A percentile compares a stretch with the other conserved stretches of the same genome.
phyloP scores from a whole-genome alignment of 2,329 filamentous ascomycete genomes.

The Diaporthe humulicola region DNA sequence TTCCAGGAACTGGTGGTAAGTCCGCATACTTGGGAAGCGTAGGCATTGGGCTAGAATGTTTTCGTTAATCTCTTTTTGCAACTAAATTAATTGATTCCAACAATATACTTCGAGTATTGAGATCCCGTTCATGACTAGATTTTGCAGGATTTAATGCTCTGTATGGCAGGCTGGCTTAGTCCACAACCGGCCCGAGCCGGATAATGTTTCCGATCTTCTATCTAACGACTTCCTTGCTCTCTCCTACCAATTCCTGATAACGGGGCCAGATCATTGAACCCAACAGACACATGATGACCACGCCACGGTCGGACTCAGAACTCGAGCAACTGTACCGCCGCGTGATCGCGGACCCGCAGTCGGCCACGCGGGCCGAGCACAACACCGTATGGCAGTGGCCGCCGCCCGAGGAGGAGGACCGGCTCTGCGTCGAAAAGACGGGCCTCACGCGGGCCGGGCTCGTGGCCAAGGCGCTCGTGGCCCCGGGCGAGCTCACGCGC shows the following conservation, averaged over 20 bases:
- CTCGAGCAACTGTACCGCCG: constrained; percentile 37
- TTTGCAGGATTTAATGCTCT: too few species aligned
- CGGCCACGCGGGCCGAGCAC: constrained; percentile 38
- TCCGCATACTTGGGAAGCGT: too few species aligned
- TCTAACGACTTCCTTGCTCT: neutral
- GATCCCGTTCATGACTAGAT: too few species aligned
- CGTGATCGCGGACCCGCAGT: constrained; percentile 35
- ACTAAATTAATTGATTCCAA: too few species aligned
- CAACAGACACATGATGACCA: neutral
- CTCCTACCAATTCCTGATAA: neutral
- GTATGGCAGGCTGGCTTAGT: neutral
- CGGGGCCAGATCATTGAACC: neutral
- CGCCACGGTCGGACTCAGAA: neutral
- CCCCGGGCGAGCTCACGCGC: constrained; percentile 37
- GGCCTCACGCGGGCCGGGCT: constrained; percentile 39
- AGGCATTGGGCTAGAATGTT: too few species aligned
- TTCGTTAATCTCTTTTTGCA: too few species aligned
- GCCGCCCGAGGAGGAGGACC: constrained; percentile 39
- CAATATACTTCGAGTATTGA: too few species aligned
- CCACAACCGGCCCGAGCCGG: neutral
- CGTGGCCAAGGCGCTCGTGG: constrained; percentile 36
- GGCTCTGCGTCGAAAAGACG: constrained; percentile 34
- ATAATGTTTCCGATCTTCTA: neutral
- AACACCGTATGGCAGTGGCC: constrained; percentile 36
- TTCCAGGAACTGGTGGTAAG: too few species aligned